Evolutionary conservation across 495 filamentous ascomycete species (phyloP), one percentile per base, ranked within the genome.

Genomic region (Evernia prunastri): DNA sequence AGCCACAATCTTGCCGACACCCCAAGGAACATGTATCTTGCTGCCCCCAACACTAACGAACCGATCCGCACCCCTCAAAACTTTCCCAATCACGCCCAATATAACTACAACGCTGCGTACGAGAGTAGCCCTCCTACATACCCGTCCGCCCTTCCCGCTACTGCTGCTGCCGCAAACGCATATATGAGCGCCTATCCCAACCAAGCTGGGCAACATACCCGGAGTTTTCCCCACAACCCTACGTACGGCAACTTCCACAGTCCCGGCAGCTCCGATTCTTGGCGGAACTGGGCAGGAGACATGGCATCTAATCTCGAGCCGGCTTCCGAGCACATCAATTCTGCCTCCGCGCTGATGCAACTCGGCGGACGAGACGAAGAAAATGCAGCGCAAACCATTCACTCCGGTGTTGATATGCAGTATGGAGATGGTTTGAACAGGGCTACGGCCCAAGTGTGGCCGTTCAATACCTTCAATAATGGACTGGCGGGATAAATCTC

Each of bases 211-310:
- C 62, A 33, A 29, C 47, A 58, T 35, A 40, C 23, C n/a, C 58
- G 47, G 33, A 17, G 33, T 45, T 68, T 49, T 25, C 7, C 62
- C 2, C 40, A 58, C 4, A 42, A 45, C 31, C 15, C 25, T 15
- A 39, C 23, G 12, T 58, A 59, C 40, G 56, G 37, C 53, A 59
- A 58, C 29, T 59, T 27, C 35, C 63, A 66, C 18, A 27, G 53
- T 20, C 63, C 67, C 3, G 67, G 63, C 33, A 69, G 67, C 31
- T 60, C 60, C 33, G 60, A 61, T n/a, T 68, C 66, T 27, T 72
- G 71, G 70, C 72, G 70, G n/a, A 65, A 65, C 23, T 70, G 68
- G 65, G 66, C 71, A 20, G 71, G 70, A 27, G 71, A 67, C 33
- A 68, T 70, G 56, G 64, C 69, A 29, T 58, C 65, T n/a, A 67